phyloP scores from a whole-genome alignment of 2,329 filamentous ascomycete species.

The Sordariomycetes sp. region DNA sequence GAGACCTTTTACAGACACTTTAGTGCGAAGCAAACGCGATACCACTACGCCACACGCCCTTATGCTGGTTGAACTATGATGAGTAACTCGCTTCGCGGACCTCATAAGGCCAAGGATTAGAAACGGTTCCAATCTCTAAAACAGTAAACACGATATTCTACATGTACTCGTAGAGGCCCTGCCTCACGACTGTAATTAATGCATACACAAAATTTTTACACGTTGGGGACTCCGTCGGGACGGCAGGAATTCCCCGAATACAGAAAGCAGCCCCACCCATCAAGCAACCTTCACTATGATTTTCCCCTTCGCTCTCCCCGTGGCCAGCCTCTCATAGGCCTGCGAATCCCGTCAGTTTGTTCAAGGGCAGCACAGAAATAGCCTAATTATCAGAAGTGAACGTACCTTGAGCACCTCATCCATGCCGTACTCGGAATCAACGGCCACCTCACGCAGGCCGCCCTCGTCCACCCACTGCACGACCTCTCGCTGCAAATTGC shows the following conservation, averaged over 20 bases:
- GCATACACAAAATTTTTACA: too few species aligned
- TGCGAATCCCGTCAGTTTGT: background rate
- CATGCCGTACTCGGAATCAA: slow-evolving; percentile 12
- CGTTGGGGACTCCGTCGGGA: too few species aligned
- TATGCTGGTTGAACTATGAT: background rate
- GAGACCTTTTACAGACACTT: background rate
- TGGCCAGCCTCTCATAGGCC: slow-evolving; percentile 11
- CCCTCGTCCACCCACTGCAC: slow-evolving; percentile 7
- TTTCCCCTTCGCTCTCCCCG: slow-evolving; percentile 10
- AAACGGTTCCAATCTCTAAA: too few species aligned
- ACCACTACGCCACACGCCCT: background rate
- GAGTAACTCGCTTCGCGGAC: too few species aligned
- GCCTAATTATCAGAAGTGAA: background rate
- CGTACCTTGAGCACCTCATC: slow-evolving; percentile 9
- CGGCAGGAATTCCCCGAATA: background rate
- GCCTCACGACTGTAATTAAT: too few species aligned
- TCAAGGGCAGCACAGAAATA: background rate
- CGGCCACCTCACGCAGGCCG: slow-evolving; percentile 8
- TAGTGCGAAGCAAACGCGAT: background rate
- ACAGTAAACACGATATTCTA: too few species aligned
- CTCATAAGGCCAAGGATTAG: too few species aligned
- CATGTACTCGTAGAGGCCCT: too few species aligned
- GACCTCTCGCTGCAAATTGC: slow-evolving; percentile 4
- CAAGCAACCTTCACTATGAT: slow-evolving; percentile 10
- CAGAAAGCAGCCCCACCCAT: background rate